Conservation (phyloP, 1,284 basidiomycete genomes). For the Sphaerobolus stellatus region DNA sequence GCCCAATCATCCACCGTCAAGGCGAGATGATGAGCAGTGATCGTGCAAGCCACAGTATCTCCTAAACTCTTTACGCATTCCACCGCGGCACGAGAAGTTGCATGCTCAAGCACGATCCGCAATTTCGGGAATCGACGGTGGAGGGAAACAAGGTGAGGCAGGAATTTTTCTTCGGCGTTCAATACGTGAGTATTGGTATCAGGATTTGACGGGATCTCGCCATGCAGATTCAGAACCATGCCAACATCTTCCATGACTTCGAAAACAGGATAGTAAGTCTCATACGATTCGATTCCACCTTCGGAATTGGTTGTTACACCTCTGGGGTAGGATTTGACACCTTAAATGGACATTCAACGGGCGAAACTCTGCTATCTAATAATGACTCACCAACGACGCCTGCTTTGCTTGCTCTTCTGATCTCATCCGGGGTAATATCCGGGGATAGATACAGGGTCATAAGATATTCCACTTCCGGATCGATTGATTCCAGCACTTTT, state of each 20-base stretch:
- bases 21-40: slow-evolving; percentile 95
- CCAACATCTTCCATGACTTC: slow-evolving; percentile 91
- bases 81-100: slow-evolving; percentile 96
- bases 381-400: slow-evolving; percentile 71
- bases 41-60: slow-evolving; percentile 90
- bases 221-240: slow-evolving; percentile 96
- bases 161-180: slow-evolving; percentile 91
- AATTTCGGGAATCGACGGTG: slow-evolving; percentile 88
- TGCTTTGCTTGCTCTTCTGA: slow-evolving; percentile 80
- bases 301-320: slow-evolving; percentile 99
- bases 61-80: slow-evolving; percentile 86
- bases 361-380: not conserved
- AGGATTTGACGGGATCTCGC: slow-evolving; percentile 93
- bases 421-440: slow-evolving; percentile 87
- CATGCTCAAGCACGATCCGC: slow-evolving; percentile 97
- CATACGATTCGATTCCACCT: slow-evolving; percentile 95
- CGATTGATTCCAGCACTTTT: slow-evolving; percentile 70
- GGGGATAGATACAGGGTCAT: slow-evolving; percentile 97
- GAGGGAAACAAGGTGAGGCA: slow-evolving; percentile 84
- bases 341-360: slow-evolving; percentile 37
- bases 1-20: slow-evolving; percentile 98
- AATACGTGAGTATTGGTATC: slow-evolving; percentile 85
- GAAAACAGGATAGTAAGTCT: slow-evolving; percentile 93
- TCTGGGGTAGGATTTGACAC: slow-evolving; percentile 96
- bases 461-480: slow-evolving; percentile 81